A percentile compares a stretch with the other conserved stretches of the same genome.
These are phyloP conservation scores for Cutaneotrichosporon cavernicola DNA, from an alignment of 1,284 basidiomycete species.

Conservation along the genomic window DNA sequence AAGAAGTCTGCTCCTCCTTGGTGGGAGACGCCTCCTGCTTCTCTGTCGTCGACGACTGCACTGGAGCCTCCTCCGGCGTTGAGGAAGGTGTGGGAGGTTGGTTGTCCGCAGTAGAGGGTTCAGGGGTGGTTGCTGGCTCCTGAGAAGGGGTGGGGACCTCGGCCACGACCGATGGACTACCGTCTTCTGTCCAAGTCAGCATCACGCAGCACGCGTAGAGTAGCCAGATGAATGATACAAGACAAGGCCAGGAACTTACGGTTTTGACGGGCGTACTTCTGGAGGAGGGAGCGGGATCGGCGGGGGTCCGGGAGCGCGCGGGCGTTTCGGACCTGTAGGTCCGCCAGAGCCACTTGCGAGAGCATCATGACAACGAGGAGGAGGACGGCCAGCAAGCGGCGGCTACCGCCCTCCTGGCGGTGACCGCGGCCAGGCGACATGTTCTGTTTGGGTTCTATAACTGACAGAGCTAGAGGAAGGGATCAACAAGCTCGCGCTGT, in stretches of 20 bases:
- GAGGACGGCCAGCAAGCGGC: slow-evolving; percentile 20
- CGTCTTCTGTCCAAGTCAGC: slow-evolving; percentile 2
- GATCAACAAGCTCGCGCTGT: neutral
- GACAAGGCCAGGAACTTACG: neutral
- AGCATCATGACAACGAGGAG: slow-evolving; percentile 19
- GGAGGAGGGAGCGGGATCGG: neutral
- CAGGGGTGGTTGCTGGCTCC: neutral
- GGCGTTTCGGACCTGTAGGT: neutral
- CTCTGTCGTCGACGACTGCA: neutral
- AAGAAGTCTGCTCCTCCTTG: neutral
- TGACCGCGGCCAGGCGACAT: slow-evolving; percentile 20
- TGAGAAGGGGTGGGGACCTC: too few relatives aligned
- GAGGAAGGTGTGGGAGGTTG: neutral
- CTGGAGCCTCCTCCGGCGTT: neutral
- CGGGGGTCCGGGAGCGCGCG: neutral
- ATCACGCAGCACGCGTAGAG: neutral
- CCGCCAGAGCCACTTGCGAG: slow-evolving; percentile 12
- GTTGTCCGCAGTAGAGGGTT: neutral
- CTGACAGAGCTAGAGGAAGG: neutral
- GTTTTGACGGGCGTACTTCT: slow-evolving; percentile 3
- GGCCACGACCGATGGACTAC: neutral
- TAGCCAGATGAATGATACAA: neutral
- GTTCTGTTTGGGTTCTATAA: neutral
- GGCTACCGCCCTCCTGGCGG: slow-evolving; percentile 20
- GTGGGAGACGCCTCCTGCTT: neutral